Evolutionary conservation across 257 asterid genomes (phyloP), one percentile per base, ranked within the genome.

Genomic region (Perilla frutescens): DNA sequence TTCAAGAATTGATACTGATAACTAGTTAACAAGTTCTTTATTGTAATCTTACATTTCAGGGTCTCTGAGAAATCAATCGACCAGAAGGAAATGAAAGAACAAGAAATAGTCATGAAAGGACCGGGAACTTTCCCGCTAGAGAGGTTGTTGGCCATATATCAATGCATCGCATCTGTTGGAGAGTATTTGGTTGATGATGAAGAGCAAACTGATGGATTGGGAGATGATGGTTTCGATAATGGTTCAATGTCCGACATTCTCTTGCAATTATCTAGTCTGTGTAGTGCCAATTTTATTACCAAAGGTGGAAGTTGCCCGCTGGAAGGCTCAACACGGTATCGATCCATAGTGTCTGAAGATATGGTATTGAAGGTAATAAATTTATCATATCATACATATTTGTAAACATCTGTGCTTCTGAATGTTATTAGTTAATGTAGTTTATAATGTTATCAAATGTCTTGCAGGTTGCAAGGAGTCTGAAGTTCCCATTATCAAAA

Each of bases 101-200:
- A 80, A 76, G 98, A 92, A 64, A 60, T 80, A 74, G 86, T 95
- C 81, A 82, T 89, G 92, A 95, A 95, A 88, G 98, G 97, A 36
- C 98, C 99, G 10, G 98, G 96, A 73, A 87, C 90, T 45, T 95
- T 95, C 81, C 99, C 98, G 0, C 74, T 95, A 68, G 99, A 95
- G 79, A 90, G 98, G 83, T 78, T 95, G 76, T 80, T 95, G 70
- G 99, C 96, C 59, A 89, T 95, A 76, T 92, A 74, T 75, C 94
- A 92, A 77, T 95, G 99, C 82, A 85, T 95, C 59, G 68, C 96
- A 77, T 88, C 97, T 64, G 90, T 86, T 63, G 90, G 82, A 49
- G 96, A 91, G 9, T 83, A 80, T 80, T 78, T 86, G 63, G 81
- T 80, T 13, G 86, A 72, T 71, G 92, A 83, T 36, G 96, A 86